Evolutionary conservation across 345 rosid genomes (phyloP).

Genomic region (Eucalyptus dawsonii): DNA sequence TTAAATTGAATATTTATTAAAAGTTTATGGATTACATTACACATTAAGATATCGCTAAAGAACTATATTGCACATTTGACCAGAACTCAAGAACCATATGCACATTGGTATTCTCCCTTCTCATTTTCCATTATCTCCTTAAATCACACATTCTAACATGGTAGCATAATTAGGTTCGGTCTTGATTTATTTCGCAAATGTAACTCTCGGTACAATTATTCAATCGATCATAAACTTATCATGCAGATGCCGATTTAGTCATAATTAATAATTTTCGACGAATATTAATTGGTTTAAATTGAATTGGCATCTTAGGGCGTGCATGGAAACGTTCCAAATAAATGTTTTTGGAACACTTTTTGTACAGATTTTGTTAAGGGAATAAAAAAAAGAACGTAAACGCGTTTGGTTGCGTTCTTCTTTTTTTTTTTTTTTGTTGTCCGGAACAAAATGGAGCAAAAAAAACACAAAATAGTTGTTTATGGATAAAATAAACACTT

Average conservation of each 20-base stretch:
- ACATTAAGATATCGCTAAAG: rapidly evolving
- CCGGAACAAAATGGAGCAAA: no score
- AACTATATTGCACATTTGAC: background rate
- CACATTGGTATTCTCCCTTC: background rate
- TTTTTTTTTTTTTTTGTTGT: no score
- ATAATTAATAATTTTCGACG: rapidly evolving
- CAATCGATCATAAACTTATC: rapidly evolving
- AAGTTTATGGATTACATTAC: no score
- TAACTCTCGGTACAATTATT: rapidly evolving
- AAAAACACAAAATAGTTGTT: no score
- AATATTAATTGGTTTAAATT: background rate
- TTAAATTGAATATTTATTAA: no score
- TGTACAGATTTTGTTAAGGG: no score
- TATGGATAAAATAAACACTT: no score
- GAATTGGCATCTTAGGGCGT: background rate
- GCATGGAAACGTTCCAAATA: no score
- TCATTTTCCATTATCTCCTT: background rate
- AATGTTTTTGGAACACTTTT: no score
- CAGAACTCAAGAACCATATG: rapidly evolving
- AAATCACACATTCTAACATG: background rate
- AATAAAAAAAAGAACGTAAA: no score
- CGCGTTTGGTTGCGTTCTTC: no score
- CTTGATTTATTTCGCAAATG: rapidly evolving
- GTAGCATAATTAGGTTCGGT: rapidly evolving
- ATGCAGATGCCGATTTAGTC: rapidly evolving